Evolutionary conservation across 1,284 basidiomycete species (phyloP).

Genomic region (Porphyrellus sp.): DNA sequence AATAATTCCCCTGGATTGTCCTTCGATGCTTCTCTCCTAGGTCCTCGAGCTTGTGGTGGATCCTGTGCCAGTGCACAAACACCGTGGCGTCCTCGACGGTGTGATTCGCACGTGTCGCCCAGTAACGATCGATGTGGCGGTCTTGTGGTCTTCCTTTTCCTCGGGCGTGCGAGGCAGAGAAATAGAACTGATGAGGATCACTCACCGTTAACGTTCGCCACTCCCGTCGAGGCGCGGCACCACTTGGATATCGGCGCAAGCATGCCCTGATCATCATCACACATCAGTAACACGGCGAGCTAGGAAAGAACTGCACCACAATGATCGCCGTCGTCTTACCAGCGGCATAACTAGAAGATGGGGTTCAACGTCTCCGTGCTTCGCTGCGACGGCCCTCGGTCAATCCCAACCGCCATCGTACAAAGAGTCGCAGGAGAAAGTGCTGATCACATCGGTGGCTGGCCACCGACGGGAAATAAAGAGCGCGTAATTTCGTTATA

Average conservation of each 20-base stretch:
- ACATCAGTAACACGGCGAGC: neutral
- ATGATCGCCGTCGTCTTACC: constrained; percentile 16
- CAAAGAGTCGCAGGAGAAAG: neutral
- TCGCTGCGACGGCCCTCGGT: constrained; percentile 11
- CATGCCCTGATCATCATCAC: constrained; percentile 6
- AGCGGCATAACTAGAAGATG: constrained; percentile 4
- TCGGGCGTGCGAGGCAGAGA: constrained; percentile 11
- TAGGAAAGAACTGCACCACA: neutral
- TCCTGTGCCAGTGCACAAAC: constrained; percentile 25
- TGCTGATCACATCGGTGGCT: constrained; percentile 12
- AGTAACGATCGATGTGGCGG: constrained; percentile 2
- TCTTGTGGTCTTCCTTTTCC: constrained; percentile 9
- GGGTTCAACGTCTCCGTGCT: constrained; percentile 11
- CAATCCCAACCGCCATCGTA: constrained; percentile 6
- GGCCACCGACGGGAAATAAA: constrained; percentile 11
- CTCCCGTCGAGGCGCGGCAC: constrained; percentile 14
- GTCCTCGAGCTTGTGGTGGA: constrained; percentile 23
- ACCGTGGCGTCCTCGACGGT: constrained; percentile 13
- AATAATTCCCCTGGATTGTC: constrained; percentile 26
- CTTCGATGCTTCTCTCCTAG: constrained; percentile 31
- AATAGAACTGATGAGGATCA: constrained; percentile 27
- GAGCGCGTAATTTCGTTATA: constrained; percentile 7
- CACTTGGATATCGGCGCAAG: neutral
- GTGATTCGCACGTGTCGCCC: constrained; percentile 23
- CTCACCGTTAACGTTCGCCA: neutral